Percentiles rank a stretch among this genome's conserved stretches.
Evolutionary conservation across 129 eudicot genomes (phyloP).

Genomic region (Silybum marianum): DNA sequence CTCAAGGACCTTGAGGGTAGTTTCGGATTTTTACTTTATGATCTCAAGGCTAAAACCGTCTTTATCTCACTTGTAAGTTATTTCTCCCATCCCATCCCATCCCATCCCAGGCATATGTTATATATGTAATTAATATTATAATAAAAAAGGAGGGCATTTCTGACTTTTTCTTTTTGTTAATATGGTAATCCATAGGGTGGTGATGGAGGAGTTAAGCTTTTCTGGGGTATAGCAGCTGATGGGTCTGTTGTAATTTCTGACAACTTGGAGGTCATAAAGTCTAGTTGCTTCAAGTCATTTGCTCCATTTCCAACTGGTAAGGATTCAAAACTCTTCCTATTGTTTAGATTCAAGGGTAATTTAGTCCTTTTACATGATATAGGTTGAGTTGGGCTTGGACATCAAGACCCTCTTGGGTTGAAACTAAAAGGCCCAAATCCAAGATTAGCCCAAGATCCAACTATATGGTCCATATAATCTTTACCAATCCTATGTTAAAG

Average conservation of each 20-base stretch:
- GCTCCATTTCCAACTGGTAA: constrained; percentile 94
- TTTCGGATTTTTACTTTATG: constrained; percentile 71
- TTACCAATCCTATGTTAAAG: too few relatives aligned
- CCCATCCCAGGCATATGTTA: background rate
- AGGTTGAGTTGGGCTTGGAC: too few relatives aligned
- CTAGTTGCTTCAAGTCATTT: constrained; percentile 75
- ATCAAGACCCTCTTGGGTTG: too few relatives aligned
- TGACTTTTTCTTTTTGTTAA: background rate
- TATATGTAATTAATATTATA: background rate
- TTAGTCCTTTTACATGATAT: background rate
- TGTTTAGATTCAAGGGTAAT: background rate
- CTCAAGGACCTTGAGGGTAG: constrained; percentile 71
- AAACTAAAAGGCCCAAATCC: too few relatives aligned
- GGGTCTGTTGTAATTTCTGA: constrained; percentile 79
- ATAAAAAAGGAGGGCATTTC: background rate
- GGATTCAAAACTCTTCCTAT: background rate
- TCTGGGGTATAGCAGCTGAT: constrained; percentile 76
- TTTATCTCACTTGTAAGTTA: constrained; percentile 61
- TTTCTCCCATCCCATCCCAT: background rate
- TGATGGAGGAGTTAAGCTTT: constrained; percentile 62
- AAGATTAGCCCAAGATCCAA: too few relatives aligned
- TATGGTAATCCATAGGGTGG: constrained; percentile 41
- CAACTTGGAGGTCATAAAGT: constrained; percentile 52
- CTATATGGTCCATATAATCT: too few relatives aligned
- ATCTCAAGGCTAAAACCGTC: constrained; percentile 53